A percentile compares a stretch with the other conserved stretches of the same genome.
Evolutionary conservation across 2,329 filamentous ascomycete species (phyloP).

Genomic region (Diaporthe longicolla): DNA sequence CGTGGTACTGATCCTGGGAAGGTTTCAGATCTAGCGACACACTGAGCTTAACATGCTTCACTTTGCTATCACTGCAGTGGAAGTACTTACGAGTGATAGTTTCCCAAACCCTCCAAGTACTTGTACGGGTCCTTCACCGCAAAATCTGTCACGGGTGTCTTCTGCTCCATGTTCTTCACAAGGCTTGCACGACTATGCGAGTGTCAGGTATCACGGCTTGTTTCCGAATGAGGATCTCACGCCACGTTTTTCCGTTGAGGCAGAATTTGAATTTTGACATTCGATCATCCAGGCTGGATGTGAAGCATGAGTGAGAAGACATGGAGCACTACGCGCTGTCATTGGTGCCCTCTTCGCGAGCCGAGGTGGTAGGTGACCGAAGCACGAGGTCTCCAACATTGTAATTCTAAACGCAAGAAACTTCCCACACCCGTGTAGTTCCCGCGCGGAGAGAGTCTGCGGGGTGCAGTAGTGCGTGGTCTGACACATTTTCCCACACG

Average conservation of each 20-base stretch:
- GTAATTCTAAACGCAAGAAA: not conserved
- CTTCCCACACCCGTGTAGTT: not conserved
- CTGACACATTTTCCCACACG: not conserved
- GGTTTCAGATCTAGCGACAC: slow-evolving; percentile 60
- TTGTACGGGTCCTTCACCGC: slow-evolving; percentile 42
- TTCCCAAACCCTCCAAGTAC: slow-evolving; percentile 43
- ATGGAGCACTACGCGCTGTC: not conserved
- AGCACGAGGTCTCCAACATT: not conserved
- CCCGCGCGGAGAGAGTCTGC: not conserved
- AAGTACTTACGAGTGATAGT: slow-evolving; percentile 43
- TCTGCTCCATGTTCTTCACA: slow-evolving; percentile 19
- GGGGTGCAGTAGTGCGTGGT: not conserved
- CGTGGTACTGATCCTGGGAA: slow-evolving; percentile 72
- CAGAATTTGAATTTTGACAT: too few relatives aligned
- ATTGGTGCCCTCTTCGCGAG: slow-evolving; percentile 7
- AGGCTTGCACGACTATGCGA: not conserved
- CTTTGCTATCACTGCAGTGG: not conserved
- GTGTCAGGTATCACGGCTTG: not conserved
- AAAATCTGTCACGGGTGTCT: slow-evolving; percentile 41
- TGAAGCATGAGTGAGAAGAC: not conserved
- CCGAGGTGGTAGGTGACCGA: not conserved
- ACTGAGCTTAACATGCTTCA: not conserved
- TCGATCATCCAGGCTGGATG: not conserved
- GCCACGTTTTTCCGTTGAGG: too few relatives aligned
- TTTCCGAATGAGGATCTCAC: not conserved